Evolutionary conservation across 2,329 filamentous ascomycete genomes (phyloP), one percentile per base, ranked within the genome.

Genomic region (Verticillium tricorpus): DNA sequence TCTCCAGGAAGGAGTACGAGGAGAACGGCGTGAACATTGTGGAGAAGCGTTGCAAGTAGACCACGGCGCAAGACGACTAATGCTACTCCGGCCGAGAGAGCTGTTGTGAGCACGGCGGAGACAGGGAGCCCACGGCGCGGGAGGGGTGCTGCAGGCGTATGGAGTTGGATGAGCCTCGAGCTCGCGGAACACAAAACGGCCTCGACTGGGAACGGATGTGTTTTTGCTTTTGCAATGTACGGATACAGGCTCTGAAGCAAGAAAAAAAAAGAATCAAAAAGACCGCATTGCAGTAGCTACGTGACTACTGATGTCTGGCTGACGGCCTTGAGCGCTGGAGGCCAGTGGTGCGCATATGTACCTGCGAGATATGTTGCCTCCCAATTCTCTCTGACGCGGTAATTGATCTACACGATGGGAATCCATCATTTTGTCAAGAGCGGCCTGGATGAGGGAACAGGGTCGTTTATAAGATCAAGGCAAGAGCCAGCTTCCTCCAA

Each of bases 1-100:
- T 99, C 69, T 94, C 90, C 28, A 92, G 88, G 76, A 96, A 97
- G 82, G 95, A 99, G 80, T 98, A 97, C 70, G 93, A 97, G 66
- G 96, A 99, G 81, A 93, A 97, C 74, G 95, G 95, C 1, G 81
- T 88, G 6, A 87, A 87, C 66, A 93, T 98, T 69, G 91, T 98
- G 55, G 94, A 98, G 82, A 97, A 97, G 85, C 84, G 94, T 70
- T 98, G 94, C 84, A 96, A 97, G 80, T 98, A 79, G 50, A 39
- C 28, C 12, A 52, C 19, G n/a, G 19, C 45, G 19, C 45, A 25
- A 1, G 45, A 19, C 19, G 19, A 52, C 17, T 52, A 12, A 22
- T 2, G 45, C n/a, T 25, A 19, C 45, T 28, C 45, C 45, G 19
- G n/a, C 45, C 22, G 19, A 14, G 17, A 22, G 11, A 52, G 45